Percentiles rank a stretch among this genome's conserved stretches.
Evolutionary conservation across 1,284 basidiomycete genomes (phyloP).

Genomic region (Irpex sp.): DNA sequence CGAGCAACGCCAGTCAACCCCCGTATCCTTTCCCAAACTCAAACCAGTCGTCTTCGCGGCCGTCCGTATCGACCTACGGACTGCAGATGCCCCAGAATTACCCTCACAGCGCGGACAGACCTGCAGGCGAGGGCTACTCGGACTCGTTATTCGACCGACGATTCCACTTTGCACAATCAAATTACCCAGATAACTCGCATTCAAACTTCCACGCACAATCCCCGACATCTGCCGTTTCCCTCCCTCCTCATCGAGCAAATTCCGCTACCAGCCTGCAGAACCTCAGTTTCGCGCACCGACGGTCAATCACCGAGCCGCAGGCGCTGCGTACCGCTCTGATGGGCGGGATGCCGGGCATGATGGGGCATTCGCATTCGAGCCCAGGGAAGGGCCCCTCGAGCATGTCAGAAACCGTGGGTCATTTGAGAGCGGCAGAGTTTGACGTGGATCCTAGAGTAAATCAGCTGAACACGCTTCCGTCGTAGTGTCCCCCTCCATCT

Average conservation of each 20-base stretch:
- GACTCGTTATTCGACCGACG: conserved; percentile 32
- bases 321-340: conserved; percentile 39
- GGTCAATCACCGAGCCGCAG: conserved; percentile 49
- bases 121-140: conserved; percentile 31
- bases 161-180: conserved; percentile 41
- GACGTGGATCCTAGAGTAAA: conserved; percentile 16
- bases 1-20: conserved; percentile 22
- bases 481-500: conserved; percentile 1
- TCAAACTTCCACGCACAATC: conserved; percentile 30
- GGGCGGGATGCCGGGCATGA: conserved; percentile 37
- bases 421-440: conserved; percentile 15
- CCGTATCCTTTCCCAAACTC: conserved; percentile 32
- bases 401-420: conserved; percentile 23
- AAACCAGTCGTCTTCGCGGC: conserved; percentile 34
- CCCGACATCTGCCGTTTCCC: conserved; percentile 22
- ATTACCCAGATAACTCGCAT: conserved; percentile 33
- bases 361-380: conserved; percentile 19
- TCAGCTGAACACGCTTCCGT: conserved; percentile 14
- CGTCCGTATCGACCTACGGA: conserved; percentile 20
- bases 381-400: conserved; percentile 39
- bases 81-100: conserved; percentile 29
- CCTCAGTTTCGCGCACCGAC: conserved; percentile 35
- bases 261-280: conserved; percentile 15
- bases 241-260: conserved; percentile 25
- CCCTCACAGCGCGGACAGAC: conserved; percentile 38